Percentiles rank a stretch among this genome's conserved stretches.
Evolutionary conservation across 2,329 filamentous ascomycete species (phyloP).

Genomic region (Aspergillus transmontanensis): DNA sequence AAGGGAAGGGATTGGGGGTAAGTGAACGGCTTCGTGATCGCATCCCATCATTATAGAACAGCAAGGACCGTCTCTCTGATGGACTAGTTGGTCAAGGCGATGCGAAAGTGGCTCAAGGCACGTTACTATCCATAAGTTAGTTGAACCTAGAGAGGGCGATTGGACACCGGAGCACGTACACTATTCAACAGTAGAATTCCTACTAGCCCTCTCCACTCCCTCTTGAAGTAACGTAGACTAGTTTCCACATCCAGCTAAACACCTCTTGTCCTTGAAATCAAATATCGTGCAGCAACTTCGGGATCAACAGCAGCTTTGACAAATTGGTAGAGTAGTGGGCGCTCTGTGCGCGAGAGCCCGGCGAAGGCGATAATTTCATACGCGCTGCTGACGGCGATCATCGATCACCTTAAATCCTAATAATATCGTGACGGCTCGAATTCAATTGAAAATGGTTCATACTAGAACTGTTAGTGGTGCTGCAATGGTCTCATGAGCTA

Average conservation of each 20-base stretch:
- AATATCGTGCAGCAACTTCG: neutral
- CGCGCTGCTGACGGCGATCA: neutral
- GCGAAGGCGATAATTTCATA: neutral
- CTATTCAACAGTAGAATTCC: neutral
- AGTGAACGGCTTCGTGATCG: too few species aligned
- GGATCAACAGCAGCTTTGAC: neutral
- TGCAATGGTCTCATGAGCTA: too few species aligned
- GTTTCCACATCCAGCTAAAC: neutral
- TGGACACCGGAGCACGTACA: neutral
- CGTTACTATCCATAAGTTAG: neutral
- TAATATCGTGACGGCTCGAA: neutral
- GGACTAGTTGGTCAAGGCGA: too few species aligned
- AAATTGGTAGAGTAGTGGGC: constrained; percentile 5
- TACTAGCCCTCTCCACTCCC: neutral
- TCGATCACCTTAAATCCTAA: neutral
- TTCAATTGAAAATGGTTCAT: neutral
- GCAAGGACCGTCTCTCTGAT: too few species aligned
- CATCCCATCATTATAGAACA: too few species aligned
- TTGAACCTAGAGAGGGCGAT: neutral
- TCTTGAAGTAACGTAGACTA: neutral
- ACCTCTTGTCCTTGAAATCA: neutral
- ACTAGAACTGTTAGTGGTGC: too few species aligned
- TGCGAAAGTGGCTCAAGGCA: neutral
- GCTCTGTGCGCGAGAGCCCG: neutral
- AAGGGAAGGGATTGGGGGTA: too few species aligned